Conservation (phyloP, 768 basidiomycete genomes). For the Russula earlei region DNA sequence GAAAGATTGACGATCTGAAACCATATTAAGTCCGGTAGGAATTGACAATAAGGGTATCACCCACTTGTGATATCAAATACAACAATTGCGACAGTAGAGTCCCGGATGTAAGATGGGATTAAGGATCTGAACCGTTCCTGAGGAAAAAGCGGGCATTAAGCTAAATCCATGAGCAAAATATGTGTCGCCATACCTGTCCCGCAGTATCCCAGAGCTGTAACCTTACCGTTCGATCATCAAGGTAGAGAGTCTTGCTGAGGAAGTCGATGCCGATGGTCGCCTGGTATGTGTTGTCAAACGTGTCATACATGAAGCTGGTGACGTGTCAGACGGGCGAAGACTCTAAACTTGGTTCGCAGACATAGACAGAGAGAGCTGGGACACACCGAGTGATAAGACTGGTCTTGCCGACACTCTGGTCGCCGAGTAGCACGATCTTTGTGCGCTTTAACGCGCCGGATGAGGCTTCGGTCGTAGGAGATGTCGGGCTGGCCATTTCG, state of each 20-base stretch:
- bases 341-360: constrained; percentile 4
- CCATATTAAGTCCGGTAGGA: neutral
- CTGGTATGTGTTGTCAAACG: constrained; percentile 99
- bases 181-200: constrained; percentile 54
- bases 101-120: constrained; percentile 97
- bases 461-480: constrained; percentile 76
- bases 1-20: constrained; percentile 92
- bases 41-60: constrained; percentile 25
- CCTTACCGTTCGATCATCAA: constrained; percentile 95
- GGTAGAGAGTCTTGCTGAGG: constrained; percentile 98
- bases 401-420: constrained; percentile 98
- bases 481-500: constrained; percentile 43
- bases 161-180: neutral
- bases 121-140: constrained; percentile 96
- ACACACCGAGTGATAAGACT: constrained; percentile 89
- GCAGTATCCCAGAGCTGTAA: constrained; percentile 99
- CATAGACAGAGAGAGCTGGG: constrained; percentile 6
- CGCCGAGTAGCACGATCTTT: constrained; percentile 92
- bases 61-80: constrained; percentile 98
- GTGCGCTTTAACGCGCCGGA: constrained; percentile 88
- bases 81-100: constrained; percentile 97
- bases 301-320: constrained; percentile 94
- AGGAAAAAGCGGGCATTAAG: neutral
- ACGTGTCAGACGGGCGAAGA: neutral
- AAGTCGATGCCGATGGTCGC: constrained; percentile 99